These are phyloP conservation scores for Fagopyrum esculentum DNA, from an alignment of 148 eudicot genomes.

Conservation along the genomic window DNA sequence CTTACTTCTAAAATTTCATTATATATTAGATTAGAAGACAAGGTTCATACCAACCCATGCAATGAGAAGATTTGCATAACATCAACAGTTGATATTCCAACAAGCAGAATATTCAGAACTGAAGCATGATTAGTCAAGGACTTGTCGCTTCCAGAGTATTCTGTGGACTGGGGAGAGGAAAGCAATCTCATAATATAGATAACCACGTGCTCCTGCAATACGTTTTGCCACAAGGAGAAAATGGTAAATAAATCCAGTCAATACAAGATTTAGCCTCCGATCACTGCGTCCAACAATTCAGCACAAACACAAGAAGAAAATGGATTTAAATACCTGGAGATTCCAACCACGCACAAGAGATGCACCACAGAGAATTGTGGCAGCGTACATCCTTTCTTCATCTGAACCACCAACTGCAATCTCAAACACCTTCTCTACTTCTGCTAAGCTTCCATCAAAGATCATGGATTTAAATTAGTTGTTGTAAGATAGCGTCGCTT, in stretches of 20 bases:
- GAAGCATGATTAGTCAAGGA: slow-evolving; percentile 68
- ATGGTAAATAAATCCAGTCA: not conserved
- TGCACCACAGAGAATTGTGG: slow-evolving; percentile 83
- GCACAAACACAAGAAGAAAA: not conserved
- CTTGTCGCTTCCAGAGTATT: slow-evolving; percentile 66
- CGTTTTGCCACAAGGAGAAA: slow-evolving; percentile 4
- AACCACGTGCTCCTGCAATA: slow-evolving; percentile 69
- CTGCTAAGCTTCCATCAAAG: slow-evolving; percentile 85
- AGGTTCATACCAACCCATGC: slow-evolving; percentile 70
- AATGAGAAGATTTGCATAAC: slow-evolving; percentile 81
- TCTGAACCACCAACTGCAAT: slow-evolving; percentile 72
- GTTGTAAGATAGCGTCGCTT: not conserved
- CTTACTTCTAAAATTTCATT: not conserved
- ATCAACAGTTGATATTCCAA: slow-evolving; percentile 76
- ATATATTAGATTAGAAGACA: not conserved
- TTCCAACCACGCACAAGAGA: slow-evolving; percentile 95
- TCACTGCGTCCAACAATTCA: not conserved
- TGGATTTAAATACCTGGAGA: slow-evolving; percentile 57
- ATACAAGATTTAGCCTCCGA: not conserved
- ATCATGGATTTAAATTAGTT: slow-evolving; percentile 21
- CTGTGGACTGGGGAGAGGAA: slow-evolving; percentile 65
- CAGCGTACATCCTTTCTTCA: slow-evolving; percentile 81
- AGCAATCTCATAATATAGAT: slow-evolving; percentile 62
- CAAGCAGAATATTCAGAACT: slow-evolving; percentile 67
- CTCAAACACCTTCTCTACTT: slow-evolving; percentile 78